Base-by-base conservation (phyloP, 2,329 filamentous ascomycete species). In the Nemania abortiva region DNA sequence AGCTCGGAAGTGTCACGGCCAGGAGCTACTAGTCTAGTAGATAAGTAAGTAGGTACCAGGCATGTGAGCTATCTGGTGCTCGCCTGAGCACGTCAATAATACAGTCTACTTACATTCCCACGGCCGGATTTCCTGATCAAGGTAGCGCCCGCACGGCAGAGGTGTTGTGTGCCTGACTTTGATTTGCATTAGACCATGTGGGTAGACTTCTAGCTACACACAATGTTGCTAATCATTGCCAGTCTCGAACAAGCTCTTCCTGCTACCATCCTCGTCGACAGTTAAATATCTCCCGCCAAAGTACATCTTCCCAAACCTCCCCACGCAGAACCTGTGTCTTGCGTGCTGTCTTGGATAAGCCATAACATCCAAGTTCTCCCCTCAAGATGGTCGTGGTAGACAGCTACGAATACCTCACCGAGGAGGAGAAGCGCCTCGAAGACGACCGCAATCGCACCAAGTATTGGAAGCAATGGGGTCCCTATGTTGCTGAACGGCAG, bases 391-490 rank as follows among this genome's bases (percentile, higher is more conserved):
- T 97, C 79, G 88, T 97, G 78, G 91, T 96, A 79, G 94, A 97
- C 82, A 90, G 91, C 78, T 90, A 96, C 82, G 92, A 96, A 79
- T 95, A 94, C 81, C 87, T 95, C 79, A 94, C 92, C 69, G 91
- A 92, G 81, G 95, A 98, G 83, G 95, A 98, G 86, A 92, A 92
- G 81, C 91, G 96, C 58, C 87, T 98, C 75, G 91, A 92, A 78
- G 90, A 97, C 78, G 95, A 98, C 82, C 89, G 90, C 68, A 89
- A 95, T 73, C 91, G 91, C 72, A 88, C 83, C 73, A 95, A 93
- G 81, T 98, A 98, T 85, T 98, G 95, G 95, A 98, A 98, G 89
- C 94, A 92, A 89, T 98, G 95, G 94, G 95, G 95, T 64, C 91
- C 95, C 27, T 98, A 98, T 78, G 91, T 97, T 75, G 90, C 95